Percentiles rank a stretch among this genome's conserved stretches.
Evolutionary conservation across 495 filamentous ascomycete genomes (phyloP).

Genomic region (Xylaria sp.): DNA sequence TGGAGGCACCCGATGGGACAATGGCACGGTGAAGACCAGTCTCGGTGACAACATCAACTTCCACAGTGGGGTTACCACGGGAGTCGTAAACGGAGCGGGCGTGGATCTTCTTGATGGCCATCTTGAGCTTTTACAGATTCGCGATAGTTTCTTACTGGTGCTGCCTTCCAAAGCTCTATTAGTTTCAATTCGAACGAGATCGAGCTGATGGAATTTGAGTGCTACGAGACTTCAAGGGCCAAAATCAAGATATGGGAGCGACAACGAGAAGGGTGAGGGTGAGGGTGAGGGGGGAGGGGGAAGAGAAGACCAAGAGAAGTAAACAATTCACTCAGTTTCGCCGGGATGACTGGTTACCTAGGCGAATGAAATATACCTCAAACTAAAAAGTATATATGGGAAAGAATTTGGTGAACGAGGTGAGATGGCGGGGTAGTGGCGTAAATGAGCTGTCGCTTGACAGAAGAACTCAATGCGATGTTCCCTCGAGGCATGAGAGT

Average conservation of each 20-base stretch:
- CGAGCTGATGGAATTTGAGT: background rate
- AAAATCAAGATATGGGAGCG: background rate
- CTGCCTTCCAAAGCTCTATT: background rate
- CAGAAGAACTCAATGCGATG: background rate
- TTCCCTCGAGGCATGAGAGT: background rate
- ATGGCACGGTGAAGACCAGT: constrained; percentile 98
- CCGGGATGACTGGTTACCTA: constrained; percentile 18
- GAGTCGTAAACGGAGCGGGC: constrained; percentile 99
- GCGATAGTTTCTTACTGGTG: background rate
- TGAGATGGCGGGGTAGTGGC: constrained; percentile 43
- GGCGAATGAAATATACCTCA: constrained; percentile 40
- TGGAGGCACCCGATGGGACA: constrained; percentile 97
- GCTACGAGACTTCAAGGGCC: background rate
- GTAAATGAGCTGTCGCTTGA: constrained; percentile 20
- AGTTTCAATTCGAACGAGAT: background rate
- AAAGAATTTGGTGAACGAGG: constrained; percentile 26
- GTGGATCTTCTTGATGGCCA: constrained; percentile 98
- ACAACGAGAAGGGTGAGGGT: constrained; percentile 5
- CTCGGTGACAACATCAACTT: constrained; percentile 94
- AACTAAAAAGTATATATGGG: constrained; percentile 24
- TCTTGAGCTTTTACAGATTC: constrained; percentile 43
- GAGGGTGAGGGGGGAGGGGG: background rate
- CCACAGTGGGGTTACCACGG: constrained; percentile 94
- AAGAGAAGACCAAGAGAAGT: constrained; percentile 23
- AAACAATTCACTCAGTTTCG: constrained; percentile 36